Evolutionary conservation across 768 basidiomycete species (phyloP).

Genomic region (Mycena amicta): DNA sequence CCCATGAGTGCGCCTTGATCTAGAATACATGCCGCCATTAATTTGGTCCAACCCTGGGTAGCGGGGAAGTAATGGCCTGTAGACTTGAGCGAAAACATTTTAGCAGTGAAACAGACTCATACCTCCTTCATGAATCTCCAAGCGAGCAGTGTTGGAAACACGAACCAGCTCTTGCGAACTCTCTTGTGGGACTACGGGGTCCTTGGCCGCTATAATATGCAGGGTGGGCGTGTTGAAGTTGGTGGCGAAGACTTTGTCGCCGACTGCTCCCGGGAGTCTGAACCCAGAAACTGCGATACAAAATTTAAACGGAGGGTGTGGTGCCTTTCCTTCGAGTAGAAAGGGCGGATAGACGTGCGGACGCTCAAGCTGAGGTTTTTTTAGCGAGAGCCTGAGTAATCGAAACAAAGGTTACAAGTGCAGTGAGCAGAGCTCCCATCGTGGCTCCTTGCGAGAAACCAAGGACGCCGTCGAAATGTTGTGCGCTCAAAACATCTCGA

Average conservation of each 20-base stretch:
- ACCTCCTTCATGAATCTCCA: constrained; percentile 85
- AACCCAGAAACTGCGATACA: constrained; percentile 80
- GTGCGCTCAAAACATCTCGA: constrained; percentile 56
- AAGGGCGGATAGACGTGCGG: constrained; percentile 59
- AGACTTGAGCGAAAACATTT: neutral
- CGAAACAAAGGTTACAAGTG: constrained; percentile 36
- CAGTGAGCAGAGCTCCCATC: constrained; percentile 69
- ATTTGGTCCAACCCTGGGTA: constrained; percentile 73
- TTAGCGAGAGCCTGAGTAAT: neutral
- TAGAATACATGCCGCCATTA: constrained; percentile 66
- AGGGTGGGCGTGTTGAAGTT: constrained; percentile 72
- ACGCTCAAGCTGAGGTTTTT: constrained; percentile 47
- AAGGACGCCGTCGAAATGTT: constrained; percentile 61
- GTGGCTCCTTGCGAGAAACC: constrained; percentile 64
- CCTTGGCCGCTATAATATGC: constrained; percentile 74
- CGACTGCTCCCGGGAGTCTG: constrained; percentile 50
- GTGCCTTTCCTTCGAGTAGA: constrained; percentile 60
- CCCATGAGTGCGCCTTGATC: constrained; percentile 31
- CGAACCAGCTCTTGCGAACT: constrained; percentile 60
- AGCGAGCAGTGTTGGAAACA: constrained; percentile 55
- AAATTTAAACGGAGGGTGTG: constrained; percentile 75
- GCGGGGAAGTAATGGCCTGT: constrained; percentile 85
- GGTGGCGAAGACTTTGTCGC: constrained; percentile 49
- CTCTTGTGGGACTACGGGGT: constrained; percentile 73
- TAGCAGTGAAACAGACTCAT: constrained; percentile 25